These are phyloP conservation scores for Aspergillus tanneri DNA, from an alignment of 2,329 filamentous ascomycete species.

Conservation along the genomic window DNA sequence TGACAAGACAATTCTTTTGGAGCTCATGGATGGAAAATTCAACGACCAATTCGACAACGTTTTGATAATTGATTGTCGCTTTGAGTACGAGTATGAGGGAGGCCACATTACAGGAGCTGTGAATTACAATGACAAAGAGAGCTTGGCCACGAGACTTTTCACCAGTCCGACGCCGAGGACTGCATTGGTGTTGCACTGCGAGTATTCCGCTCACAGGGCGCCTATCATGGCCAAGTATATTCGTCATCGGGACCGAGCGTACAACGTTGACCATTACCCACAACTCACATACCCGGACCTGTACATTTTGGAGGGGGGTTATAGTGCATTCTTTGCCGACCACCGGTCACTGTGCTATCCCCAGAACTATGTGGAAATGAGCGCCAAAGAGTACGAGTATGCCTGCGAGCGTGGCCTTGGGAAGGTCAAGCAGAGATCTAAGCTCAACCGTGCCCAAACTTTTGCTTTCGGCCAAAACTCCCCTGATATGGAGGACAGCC, in stretches of 20 bases:
- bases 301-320: conserved; percentile 95
- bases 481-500: conserved; percentile 61
- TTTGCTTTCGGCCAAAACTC: conserved; percentile 86
- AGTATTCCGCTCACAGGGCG: conserved; percentile 95
- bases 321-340: conserved; percentile 84
- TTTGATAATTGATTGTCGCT: conserved; percentile 91
- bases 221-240: conserved; percentile 95
- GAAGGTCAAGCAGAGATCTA: conserved; percentile 83
- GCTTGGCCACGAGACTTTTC: conserved; percentile 77
- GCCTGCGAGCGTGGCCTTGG: conserved; percentile 95
- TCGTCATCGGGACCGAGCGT: conserved; percentile 79
- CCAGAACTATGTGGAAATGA: conserved; percentile 97
- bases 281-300: conserved; percentile 91
- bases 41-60: conserved; percentile 73
- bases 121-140: conserved; percentile 96
- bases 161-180: conserved; percentile 67
- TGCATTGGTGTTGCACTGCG: conserved; percentile 90
- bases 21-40: conserved; percentile 85
- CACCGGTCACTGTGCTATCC: conserved; percentile 82
- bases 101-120: conserved; percentile 91
- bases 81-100: conserved; percentile 97
- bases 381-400: conserved; percentile 81
- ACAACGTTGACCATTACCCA: conserved; percentile 84
- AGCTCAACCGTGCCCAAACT: conserved; percentile 82
- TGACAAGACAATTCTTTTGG: conserved; percentile 73